phyloP scores from a whole-genome alignment of 208 protist species.

The Trypanosoma conorhini region DNA sequence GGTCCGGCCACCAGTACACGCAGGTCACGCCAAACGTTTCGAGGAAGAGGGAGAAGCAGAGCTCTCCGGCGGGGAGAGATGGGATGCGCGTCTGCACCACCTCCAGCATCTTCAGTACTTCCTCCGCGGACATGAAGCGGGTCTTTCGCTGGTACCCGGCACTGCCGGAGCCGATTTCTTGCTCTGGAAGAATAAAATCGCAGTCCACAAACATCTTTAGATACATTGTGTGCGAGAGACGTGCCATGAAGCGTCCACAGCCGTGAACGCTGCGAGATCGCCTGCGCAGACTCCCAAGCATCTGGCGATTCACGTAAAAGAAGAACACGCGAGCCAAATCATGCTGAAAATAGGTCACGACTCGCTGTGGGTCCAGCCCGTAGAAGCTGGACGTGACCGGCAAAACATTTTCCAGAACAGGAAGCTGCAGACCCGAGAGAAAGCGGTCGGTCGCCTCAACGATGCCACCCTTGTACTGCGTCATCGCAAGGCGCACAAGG shows the following conservation, averaged over 20 bases:
- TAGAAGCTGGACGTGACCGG: slow-evolving; percentile 41
- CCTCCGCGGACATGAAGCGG: slow-evolving; percentile 43
- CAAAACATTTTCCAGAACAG: slow-evolving; percentile 9
- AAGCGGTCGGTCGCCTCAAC: slow-evolving; percentile 53
- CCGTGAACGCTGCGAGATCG: slow-evolving; percentile 52
- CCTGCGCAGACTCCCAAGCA: slow-evolving; percentile 35
- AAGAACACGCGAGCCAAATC: slow-evolving; percentile 79
- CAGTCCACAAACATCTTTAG: slow-evolving; percentile 73
- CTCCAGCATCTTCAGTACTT: slow-evolving; percentile 40
- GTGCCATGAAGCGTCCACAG: slow-evolving; percentile 64
- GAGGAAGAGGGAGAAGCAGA: slow-evolving; percentile 78
- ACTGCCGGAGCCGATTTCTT: slow-evolving; percentile 7
- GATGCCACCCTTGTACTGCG: slow-evolving; percentile 35
- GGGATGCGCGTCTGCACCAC: slow-evolving; percentile 15
- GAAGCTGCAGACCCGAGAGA: slow-evolving; percentile 40
- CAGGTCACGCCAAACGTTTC: slow-evolving; percentile 52
- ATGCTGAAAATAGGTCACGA: slow-evolving; percentile 69
- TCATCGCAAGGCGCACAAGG: slow-evolving; percentile 59
- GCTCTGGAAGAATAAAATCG: slow-evolving; percentile 43
- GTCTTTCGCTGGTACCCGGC: slow-evolving; percentile 19
- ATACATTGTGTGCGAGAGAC: slow-evolving; percentile 51
- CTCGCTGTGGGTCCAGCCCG: slow-evolving; percentile 44
- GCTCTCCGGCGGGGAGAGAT: slow-evolving; percentile 29
- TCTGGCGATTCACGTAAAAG: slow-evolving; percentile 80
- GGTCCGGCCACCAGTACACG: slow-evolving; percentile 82